Evolutionary conservation across 2,329 filamentous ascomycete species (phyloP), one percentile per base, ranked within the genome.

Genomic region (Epichloe bromicola): DNA sequence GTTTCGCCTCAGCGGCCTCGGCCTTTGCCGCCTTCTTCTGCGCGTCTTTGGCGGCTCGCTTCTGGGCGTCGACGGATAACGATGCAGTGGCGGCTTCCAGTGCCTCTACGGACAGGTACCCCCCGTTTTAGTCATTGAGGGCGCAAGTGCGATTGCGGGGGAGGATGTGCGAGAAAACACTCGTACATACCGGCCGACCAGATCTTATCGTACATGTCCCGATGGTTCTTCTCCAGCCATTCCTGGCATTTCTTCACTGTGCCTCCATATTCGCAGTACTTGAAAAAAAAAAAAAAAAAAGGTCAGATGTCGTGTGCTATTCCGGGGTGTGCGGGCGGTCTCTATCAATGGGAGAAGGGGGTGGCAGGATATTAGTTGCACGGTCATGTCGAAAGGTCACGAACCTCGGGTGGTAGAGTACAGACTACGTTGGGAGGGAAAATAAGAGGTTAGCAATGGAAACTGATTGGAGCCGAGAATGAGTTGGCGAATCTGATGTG

Each of bases 201-300:
- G 68, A 98, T 78, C 61, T 74, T 74, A 55, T 79, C 69, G 69
- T 95, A 94, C 66, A 96, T 72, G 45, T 78, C 74, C 3, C 82
- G 79, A 60, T 95, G 78, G 57, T 82, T 77, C 57, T 83, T 79
- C 62, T 88, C 74, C 19, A 98, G 82, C 93, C 93, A 98, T 67
- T 97, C 90, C 69, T 91, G 86, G 73, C 93, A 98, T 73, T 96
- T 98, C 71, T 89, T 95, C 23, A 86, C 84, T 39, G 90, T 97
- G 57, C 90, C 91, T 64, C 93, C 93, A 70, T 96, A 97, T 72
- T 98, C 93, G 75, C 93, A 98, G 73, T 96, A 98, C 93, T 97
- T 15, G 3, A 2, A 3, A 3, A 4, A 5, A 48, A 26, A 23
- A 5, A 5, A 48, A 23, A 23, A 12, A 5, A 48, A 38, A 51